Evolutionary conservation across 2,329 filamentous ascomycete genomes (phyloP), one percentile per base, ranked within the genome.

Genomic region (Pezicula rhizophila): DNA sequence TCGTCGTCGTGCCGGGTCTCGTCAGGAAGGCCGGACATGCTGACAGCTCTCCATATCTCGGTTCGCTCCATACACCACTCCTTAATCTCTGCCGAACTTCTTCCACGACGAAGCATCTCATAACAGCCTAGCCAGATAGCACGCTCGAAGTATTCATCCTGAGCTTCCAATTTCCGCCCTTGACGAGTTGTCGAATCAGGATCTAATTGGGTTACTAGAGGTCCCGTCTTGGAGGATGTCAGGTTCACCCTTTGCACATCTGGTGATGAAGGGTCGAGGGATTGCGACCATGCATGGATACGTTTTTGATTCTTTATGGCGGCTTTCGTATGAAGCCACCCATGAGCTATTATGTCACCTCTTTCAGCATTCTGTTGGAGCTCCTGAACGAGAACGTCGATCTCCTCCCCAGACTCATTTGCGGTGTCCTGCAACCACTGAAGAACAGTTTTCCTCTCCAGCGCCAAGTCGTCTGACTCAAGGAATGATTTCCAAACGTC

Each of bases 111-210:
- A 46, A 99, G 74, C 74, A 96, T 87, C 66, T 96, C 89, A 72
- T 90, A 97, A 68, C 89, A 93, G n/a, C 88, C 86, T 52, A 91
- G 77, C 91, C 93, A 97, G 42, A 95, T 87, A 2, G 90, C 87
- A 46, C 85, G 81, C 70, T 99, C 93, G 54, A 92, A 93, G 60
- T 84, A 91, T 56, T 89, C 83, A 63, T 99, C 93, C 59, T 91
- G 82, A 20, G 83, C 79, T 63, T 95, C 86, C 37, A 97, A 73
- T 44, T 77, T 81, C 47, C 87, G 80, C 43, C 77, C 77, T 66
- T 97, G 91, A 52, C 93, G 80, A 34, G 82, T 84, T n/a, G 83
- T 76, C 5, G 90, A 89, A 71, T 99, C 93, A 0, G 93, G 93
- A 60, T 99, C 93, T 31, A 99, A 75, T 59, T 96, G 89, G 1